Base-by-base conservation (phyloP, 2,329 filamentous ascomycete genomes). In the Neofusicoccum laricinum region DNA sequence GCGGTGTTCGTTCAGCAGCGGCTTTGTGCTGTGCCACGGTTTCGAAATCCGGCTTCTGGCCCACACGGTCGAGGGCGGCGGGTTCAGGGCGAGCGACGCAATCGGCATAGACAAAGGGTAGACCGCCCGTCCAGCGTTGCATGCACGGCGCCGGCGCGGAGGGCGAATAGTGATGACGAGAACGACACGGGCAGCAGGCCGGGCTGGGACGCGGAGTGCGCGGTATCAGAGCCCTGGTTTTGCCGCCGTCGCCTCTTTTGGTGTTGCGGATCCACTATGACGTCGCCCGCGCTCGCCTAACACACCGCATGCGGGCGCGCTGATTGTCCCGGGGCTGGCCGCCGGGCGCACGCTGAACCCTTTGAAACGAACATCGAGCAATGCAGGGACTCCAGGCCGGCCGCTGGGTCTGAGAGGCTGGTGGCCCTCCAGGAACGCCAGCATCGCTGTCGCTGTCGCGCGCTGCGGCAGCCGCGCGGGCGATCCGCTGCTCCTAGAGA, bases 251-350 rank as follows among this genome's bases (percentile, higher is more conserved):
- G 45, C 46, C 58, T 40, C 32, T 50, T 61, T 30, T 64, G 62
- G 43, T 64, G 62, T 64, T 64, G 51, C 43, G 19, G 41, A 32
- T 41, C 62, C 62, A 58, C 62, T 49, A 49, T 64, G 62, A 64
- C 62, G 62, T 64, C 50, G 43, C 10, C 14, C 32, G 43, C 14
- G 8, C 62, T 64, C 50, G 62, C 62, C 41, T 64, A 58, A 48
- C 61, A 40, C 49, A 46, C 51, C 62, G 62, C 36, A 55, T 63
- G n/a, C 48, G 49, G 55, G 40, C 32, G 49, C 48, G 61, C 61
- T 55, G 49, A 63, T 59, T 46, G n/a, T 10, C 30, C 55, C 55
- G 55, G 55, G 1, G 55, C 32, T n/a, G 41, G 15, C 25, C 38
- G 38, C 53, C 38, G 40, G 19, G n/a, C 25, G 12, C 55, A 46